Percentiles rank a stretch among this genome's conserved stretches.
Conservation (phyloP, 1,284 basidiomycete species). For the Trichosporon sp. region DNA sequence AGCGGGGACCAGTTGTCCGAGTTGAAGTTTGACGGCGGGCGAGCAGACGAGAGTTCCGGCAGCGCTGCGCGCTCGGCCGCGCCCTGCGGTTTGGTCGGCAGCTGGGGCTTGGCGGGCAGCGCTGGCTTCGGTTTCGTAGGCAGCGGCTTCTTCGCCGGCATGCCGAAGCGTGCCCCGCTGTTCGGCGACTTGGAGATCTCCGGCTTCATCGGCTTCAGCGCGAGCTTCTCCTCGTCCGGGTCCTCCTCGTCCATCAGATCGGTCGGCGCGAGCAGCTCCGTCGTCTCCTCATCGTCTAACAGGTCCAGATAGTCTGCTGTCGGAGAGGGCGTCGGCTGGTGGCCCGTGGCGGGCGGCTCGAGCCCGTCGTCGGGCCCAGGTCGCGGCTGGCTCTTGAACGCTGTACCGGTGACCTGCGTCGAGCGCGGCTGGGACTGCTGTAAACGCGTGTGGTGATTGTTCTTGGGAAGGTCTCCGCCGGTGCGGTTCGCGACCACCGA, state of each 20-base stretch:
- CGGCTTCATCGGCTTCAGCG: slow-evolving; percentile 27
- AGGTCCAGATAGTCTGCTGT: slow-evolving; percentile 30
- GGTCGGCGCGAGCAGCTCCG: background rate
- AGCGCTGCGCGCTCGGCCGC: slow-evolving; percentile 32
- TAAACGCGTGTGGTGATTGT: background rate
- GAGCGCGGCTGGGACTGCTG: slow-evolving; percentile 42
- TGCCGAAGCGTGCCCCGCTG: slow-evolving; percentile 26
- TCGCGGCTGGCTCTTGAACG: slow-evolving; percentile 42
- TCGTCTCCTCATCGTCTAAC: slow-evolving; percentile 26
- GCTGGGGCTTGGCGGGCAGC: slow-evolving; percentile 7
- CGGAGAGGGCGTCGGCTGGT: slow-evolving; percentile 19
- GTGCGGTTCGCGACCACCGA: slow-evolving; percentile 49
- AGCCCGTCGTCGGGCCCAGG: slow-evolving; percentile 1
- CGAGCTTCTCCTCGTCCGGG: slow-evolving; percentile 18
- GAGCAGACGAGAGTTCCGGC: slow-evolving; percentile 23
- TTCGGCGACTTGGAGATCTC: slow-evolving; percentile 22
- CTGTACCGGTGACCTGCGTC: slow-evolving; percentile 56
- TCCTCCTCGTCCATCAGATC: slow-evolving; percentile 31
- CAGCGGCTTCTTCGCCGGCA: slow-evolving; percentile 25
- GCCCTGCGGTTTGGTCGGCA: slow-evolving; percentile 20
- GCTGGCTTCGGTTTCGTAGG: slow-evolving; percentile 28
- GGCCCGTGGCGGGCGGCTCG: slow-evolving; percentile 10
- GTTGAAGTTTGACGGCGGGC: slow-evolving; percentile 40
- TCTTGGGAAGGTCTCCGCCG: slow-evolving; percentile 38
- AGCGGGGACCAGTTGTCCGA: slow-evolving; percentile 47